Evolutionary conservation across 2,329 filamentous ascomycete species (phyloP).

Genomic region (Mollisia scopiformis): DNA sequence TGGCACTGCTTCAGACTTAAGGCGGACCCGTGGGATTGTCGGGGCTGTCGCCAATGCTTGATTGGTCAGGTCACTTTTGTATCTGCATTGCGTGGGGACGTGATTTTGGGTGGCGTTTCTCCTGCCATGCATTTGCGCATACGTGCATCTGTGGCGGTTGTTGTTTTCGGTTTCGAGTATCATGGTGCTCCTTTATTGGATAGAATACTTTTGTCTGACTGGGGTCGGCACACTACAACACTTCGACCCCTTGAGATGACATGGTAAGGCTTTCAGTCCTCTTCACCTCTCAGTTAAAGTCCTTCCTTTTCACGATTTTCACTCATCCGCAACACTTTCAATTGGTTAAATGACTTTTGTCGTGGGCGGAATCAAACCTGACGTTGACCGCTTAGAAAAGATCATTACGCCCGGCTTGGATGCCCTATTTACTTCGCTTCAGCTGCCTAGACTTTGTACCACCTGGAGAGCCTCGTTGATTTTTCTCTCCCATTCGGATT

Average conservation of each 20-base stretch:
- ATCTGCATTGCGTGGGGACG: background rate
- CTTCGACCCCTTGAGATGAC: background rate
- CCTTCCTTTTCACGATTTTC: background rate
- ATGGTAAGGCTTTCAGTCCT: background rate
- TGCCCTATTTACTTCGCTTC: background rate
- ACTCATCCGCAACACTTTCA: background rate
- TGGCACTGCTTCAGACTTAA: background rate
- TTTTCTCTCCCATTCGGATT: background rate
- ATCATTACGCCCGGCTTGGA: background rate
- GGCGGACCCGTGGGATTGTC: background rate
- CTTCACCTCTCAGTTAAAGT: background rate
- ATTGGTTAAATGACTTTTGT: background rate
- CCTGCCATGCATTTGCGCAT: background rate
- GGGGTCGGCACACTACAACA: background rate
- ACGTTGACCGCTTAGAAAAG: background rate
- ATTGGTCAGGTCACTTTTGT: background rate
- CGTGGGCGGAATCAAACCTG: background rate
- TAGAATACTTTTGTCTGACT: slow-evolving; percentile 11
- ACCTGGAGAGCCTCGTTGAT: slow-evolving; percentile 2
- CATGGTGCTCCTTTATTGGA: background rate
- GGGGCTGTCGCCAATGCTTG: background rate
- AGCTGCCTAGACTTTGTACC: slow-evolving; percentile 1
- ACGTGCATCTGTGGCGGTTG: background rate
- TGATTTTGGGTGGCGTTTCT: background rate
- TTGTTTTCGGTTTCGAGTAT: too few species aligned